These are phyloP conservation scores for Lepiota subincarnata DNA, from an alignment of 768 basidiomycete genomes.

Conservation along the genomic window DNA sequence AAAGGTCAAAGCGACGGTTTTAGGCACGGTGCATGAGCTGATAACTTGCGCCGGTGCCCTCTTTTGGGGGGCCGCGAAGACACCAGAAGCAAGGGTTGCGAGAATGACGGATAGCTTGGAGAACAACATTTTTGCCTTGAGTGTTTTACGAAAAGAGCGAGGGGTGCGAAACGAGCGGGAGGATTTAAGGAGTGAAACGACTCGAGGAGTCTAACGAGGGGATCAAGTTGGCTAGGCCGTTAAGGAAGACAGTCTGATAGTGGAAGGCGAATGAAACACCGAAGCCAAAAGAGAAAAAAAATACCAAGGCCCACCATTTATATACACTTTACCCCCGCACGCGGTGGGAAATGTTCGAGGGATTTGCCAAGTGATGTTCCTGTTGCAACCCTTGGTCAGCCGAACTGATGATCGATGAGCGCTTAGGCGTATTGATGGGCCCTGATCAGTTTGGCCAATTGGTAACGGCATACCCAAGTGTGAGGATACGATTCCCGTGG, in stretches of 20 bases:
- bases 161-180: not conserved
- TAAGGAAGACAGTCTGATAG: not conserved
- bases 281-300: too few relatives aligned
- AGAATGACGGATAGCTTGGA: constrained; percentile 7
- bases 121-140: constrained; percentile 2
- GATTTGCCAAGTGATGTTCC: too few relatives aligned
- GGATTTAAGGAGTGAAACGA: not conserved
- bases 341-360: too few relatives aligned
- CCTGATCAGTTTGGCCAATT: too few relatives aligned
- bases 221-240: not conserved
- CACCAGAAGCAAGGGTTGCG: constrained; percentile 9
- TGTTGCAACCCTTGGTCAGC: too few relatives aligned
- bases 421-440: too few relatives aligned
- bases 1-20: constrained; percentile 39
- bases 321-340: too few relatives aligned
- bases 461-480: too few relatives aligned
- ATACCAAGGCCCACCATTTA: too few relatives aligned
- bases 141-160: not conserved
- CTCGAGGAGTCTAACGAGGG: not conserved
- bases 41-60: constrained; percentile 28
- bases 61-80: constrained; percentile 12
- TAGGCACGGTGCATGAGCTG: constrained; percentile 29
- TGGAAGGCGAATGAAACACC: too few relatives aligned
- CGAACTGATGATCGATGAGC: too few relatives aligned
- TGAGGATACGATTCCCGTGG: too few relatives aligned